Percentiles rank a stretch among this genome's conserved stretches.
Evolutionary conservation across 495 filamentous ascomycete genomes (phyloP).

Genomic region (Pyrenopolyporus hunteri): DNA sequence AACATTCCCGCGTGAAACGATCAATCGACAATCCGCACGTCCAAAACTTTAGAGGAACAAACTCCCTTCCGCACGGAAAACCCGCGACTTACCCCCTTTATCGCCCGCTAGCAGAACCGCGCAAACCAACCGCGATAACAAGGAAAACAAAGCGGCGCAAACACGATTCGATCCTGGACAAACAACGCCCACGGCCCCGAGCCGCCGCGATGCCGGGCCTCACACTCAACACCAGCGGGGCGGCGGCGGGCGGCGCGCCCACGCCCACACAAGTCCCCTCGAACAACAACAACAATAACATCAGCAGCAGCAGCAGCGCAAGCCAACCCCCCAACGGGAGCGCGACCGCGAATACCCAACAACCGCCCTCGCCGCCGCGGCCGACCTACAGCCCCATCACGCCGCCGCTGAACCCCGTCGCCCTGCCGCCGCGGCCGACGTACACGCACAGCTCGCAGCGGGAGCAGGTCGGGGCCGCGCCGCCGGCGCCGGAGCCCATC

Average conservation of each 20-base stretch:
- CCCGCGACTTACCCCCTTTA: too few species aligned
- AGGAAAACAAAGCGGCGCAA: conserved; percentile 6
- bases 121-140: background rate
- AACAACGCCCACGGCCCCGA: background rate
- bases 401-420: conserved; percentile 43
- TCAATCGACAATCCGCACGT: too few species aligned
- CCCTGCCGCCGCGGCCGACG: conserved; percentile 36
- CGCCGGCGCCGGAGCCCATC: conserved; percentile 68
- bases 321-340: conserved; percentile 16
- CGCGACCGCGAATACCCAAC: conserved; percentile 5
- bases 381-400: conserved; percentile 56
- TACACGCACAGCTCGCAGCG: conserved; percentile 52
- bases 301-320: too few species aligned
- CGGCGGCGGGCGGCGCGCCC: background rate
- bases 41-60: too few species aligned
- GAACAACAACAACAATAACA: too few species aligned
- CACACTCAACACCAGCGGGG: conserved; percentile 35
- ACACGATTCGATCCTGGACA: background rate
- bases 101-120: too few species aligned
- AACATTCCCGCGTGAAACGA: too few species aligned
- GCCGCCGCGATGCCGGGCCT: conserved; percentile 35
- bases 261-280: background rate
- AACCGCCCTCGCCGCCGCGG: conserved; percentile 41
- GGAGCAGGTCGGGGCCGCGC: conserved; percentile 47
- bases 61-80: too few species aligned